Evolutionary conservation across 2,329 filamentous ascomycete species (phyloP), one percentile per base, ranked within the genome.

Genomic region (Nemania bipapillata): DNA sequence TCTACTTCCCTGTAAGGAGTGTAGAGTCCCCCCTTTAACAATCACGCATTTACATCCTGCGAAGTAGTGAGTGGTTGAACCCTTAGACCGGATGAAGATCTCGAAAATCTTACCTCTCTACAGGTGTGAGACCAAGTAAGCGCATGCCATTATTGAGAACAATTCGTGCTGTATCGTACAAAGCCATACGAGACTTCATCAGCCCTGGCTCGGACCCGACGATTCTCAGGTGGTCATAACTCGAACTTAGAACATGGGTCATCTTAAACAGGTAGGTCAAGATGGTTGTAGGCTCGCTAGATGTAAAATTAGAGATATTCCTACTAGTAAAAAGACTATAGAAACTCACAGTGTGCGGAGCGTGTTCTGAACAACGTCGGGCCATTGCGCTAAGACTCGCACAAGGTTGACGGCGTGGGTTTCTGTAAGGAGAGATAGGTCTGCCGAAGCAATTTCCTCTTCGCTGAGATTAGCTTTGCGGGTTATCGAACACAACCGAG

Each of bases 131-230:
- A 1, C 93, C 93, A 72, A 97, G 83, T 74, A 96, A 80, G 70
- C 86, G 86, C 93, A 97, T 96, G 69, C 92, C 93, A 79, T 96
- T 97, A 75, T 86, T 86, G 71, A 97, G 83, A 40, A 95, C 92
- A 69, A 90, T 89, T 76, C 91, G 87, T 6, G 92, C 91, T 2
- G 90, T 85, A 73, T 91, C 89, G 79, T 96, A 97, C 74, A 97
- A 82, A 11, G 92, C 91, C 86, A 93, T 88, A 73, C 93, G 86
- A 28, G 91, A 90, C 75, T 81, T 85, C 84, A 91, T 90, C 63
- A 94, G 81, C 77, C 91, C 89, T 32, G 83, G 84, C 80, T 95
- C 92, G 69, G 89, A 92, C 62, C 92, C 92, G n/a, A 96, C 88
- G 62, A 96, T 92, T 77, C 92, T 89, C 70, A 96, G 84, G 68